Evolutionary conservation across 2,329 filamentous ascomycete genomes (phyloP), one percentile per base, ranked within the genome.

Genomic region (Neonectria punicea): DNA sequence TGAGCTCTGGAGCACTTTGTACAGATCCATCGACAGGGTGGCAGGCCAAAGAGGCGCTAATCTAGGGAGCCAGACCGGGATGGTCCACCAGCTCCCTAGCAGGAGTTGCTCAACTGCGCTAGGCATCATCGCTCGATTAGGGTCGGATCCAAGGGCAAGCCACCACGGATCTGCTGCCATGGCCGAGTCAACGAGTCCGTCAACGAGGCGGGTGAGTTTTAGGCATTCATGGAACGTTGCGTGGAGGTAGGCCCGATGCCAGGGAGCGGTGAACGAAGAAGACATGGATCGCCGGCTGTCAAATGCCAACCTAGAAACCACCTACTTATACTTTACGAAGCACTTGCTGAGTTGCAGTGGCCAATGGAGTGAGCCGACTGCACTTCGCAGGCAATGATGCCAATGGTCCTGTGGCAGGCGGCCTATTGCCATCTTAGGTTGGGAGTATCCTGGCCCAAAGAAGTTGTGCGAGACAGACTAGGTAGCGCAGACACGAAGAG

Each of bases 191-290:
- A 61, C 39, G 59, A 69, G 55, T 43, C 47, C 59, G 44, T 55
- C 5, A 55, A 60, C 47, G 58, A 66, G 65, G 47, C 54, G 58
- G 57, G 44, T 53, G 53, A 67, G 56, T 63, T 67, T 58, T 47
- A 46, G 53, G 50, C 50, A 18, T 55, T 51, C 25, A 20, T 54
- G 43, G 63, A 65, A 61, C 34, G 51, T 58, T 22, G 53, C 30
- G 56, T 58, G 62, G 58, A 68, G 55, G 60, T 46, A 59, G 53
- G 44, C 18, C 53, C 6, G 54, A 44, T n/a, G n/a, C 30, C 25
- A 34, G 36, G 53, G 58, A 69, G 71, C 71, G 71, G 71, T 73
- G 71, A 73, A 71, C 60, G 49, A 60, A 63, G 54, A 61, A 53
- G 59, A 61, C 30, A 72, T 63, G 30, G 61, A 72, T 67, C 57